Evolutionary conservation across 176 grass and related monocot species (phyloP), one percentile per base, ranked within the genome.

Genomic region (Dendrocalamus sinicus): DNA sequence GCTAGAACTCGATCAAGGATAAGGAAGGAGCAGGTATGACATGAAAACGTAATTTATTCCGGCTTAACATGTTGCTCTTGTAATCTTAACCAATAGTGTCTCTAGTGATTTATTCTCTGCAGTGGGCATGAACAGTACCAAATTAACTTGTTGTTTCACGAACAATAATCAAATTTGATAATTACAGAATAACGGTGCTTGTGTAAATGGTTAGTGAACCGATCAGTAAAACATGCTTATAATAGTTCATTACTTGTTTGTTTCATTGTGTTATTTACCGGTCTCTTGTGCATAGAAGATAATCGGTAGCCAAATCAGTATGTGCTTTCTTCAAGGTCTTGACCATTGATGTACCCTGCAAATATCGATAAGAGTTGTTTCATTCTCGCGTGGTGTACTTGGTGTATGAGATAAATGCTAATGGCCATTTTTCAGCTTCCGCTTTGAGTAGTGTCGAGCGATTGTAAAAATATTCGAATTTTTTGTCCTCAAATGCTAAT

Each of bases 331-430:
- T 78, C 13, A 70, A 75, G 48, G 16, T 80, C 66, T 24, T 53
- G 55, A 76, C 62, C 69, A 75, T 79, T 72, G 15, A 48, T 52
- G 16, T 69, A 57, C 80, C 66, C 45, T 6, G 22, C 69, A 79
- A 70, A 86, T 71, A 9, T 85, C 72, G 19, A 37, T 60, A 83
- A 80, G 39, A 35, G n/a, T 67, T 58, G 24, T 70, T 71, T 32
- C 13, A 39, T 83, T 89, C 40, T 73, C n/a, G 17, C 13, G 11
- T 12, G 40, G 48, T 88, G 64, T 63, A 43, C 40, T 60, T 60
- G 60, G 46, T 82, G 20, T 86, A 44, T 71, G 70, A 11, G 26
- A 71, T 82, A 24, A 68, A 64, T 81, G 43, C 46, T 48, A 75
- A 43, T 60, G 44, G 12, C 3, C 17, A 41, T 66, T 32, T 23